Percentiles rank a stretch among this genome's conserved stretches.
Evolutionary conservation across 495 filamentous ascomycete species (phyloP).

Genomic region (Penicillium goetzii): DNA sequence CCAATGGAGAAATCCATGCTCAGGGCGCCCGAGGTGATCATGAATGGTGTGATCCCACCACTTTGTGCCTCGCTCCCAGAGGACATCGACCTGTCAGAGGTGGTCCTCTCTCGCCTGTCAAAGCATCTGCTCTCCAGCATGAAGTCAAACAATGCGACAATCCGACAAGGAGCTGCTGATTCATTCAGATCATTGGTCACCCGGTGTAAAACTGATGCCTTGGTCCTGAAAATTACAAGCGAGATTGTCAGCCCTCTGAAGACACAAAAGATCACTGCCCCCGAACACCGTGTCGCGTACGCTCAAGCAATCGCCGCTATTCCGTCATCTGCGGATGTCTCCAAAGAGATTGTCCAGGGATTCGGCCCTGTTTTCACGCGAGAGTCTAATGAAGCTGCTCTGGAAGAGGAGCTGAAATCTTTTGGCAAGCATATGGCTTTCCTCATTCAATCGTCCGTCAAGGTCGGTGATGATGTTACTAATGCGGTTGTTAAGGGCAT

Average conservation of each 20-base stretch:
- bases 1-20: slow-evolving; percentile 85
- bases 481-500: slow-evolving; percentile 81
- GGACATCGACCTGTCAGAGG: slow-evolving; percentile 73
- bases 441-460: slow-evolving; percentile 59
- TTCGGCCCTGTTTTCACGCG: slow-evolving; percentile 69
- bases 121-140: slow-evolving; percentile 85
- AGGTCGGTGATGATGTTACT: slow-evolving; percentile 62
- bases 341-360: slow-evolving; percentile 65
- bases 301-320: slow-evolving; percentile 74
- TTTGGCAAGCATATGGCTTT: slow-evolving; percentile 63
- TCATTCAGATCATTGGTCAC: slow-evolving; percentile 69
- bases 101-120: slow-evolving; percentile 68
- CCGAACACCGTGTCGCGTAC: slow-evolving; percentile 80
- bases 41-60: slow-evolving; percentile 72
- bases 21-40: slow-evolving; percentile 85
- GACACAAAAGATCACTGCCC: slow-evolving; percentile 73
- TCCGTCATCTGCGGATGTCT: slow-evolving; percentile 56
- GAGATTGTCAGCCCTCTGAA: slow-evolving; percentile 81
- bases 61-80: slow-evolving; percentile 69
- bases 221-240: slow-evolving; percentile 66
- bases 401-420: slow-evolving; percentile 72
- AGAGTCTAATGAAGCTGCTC: slow-evolving; percentile 83
- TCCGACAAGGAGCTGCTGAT: slow-evolving; percentile 73
- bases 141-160: slow-evolving; percentile 81
- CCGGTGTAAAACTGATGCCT: slow-evolving; percentile 57